Percentiles rank a stretch among this genome's conserved stretches.
Conservation (phyloP, 768 basidiomycete species). For the Boletales sp. region DNA sequence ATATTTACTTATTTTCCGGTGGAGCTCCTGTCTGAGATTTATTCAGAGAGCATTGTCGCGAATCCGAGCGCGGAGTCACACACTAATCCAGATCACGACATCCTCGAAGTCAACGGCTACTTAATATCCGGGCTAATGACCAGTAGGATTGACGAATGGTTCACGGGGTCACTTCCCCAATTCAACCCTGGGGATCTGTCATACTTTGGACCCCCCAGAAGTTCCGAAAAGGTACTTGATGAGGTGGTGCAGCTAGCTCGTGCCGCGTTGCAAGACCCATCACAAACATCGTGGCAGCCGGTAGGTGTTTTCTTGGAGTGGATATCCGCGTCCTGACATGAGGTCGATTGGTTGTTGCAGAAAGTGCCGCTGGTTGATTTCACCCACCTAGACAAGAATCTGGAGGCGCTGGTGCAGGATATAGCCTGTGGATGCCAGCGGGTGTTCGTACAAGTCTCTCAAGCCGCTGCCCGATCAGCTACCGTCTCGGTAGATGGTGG, state of each 20-base stretch:
- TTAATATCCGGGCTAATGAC: conserved; percentile 64
- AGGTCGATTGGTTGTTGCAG: conserved; percentile 37
- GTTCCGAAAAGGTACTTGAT: conserved; percentile 23
- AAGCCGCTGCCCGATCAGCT: conserved; percentile 62
- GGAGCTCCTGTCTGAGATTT: conserved; percentile 17
- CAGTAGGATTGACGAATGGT: conserved; percentile 78
- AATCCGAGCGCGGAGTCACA: conserved; percentile 52
- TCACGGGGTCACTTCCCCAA: conserved; percentile 51
- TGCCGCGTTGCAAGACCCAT: conserved; percentile 44
- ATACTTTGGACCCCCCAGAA: conserved; percentile 19
- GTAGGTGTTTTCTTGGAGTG: conserved; percentile 40
- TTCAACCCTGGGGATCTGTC: conserved; percentile 32
- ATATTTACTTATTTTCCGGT: conserved; percentile 4
- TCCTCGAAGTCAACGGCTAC: conserved; percentile 79
- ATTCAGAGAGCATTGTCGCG: conserved; percentile 45
- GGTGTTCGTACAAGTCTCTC: conserved; percentile 60
- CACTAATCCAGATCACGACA: conserved; percentile 55
- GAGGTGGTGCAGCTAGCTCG: conserved; percentile 47
- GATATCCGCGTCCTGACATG: conserved; percentile 21
- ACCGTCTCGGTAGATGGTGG: conserved; percentile 33
- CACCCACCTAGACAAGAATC: conserved; percentile 61
- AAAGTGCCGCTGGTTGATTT: conserved; percentile 47
- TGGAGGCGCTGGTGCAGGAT: conserved; percentile 61
- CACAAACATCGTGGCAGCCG: conserved; percentile 47
- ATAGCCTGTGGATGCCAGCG: conserved; percentile 56